Evolutionary conservation across 2,329 filamentous ascomycete species (phyloP), one percentile per base, ranked within the genome.

Genomic region (Daldinia sp.): DNA sequence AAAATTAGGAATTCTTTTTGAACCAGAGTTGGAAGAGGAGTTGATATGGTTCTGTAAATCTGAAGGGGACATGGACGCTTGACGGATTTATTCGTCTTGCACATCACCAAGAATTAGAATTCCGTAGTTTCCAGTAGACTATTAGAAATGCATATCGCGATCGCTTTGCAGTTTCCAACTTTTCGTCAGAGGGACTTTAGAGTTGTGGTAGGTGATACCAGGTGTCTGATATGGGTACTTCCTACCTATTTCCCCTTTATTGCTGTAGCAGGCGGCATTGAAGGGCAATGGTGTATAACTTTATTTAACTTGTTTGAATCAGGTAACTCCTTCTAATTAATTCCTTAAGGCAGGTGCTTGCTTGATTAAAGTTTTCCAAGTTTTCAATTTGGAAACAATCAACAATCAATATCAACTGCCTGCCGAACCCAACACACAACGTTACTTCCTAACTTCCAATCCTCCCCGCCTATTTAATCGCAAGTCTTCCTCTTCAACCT

Each of bases 1-100:
- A 2, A 50, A 13, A 5, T 30, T 50, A 12, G 46, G 46, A 10
- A 35, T 35, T 7, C 33, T 35, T 6, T 2, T 50, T 9, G 46
- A 50, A 30, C 23, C 26, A 30, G 26, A 26, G n/a, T 39, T 39
- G 3, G 3, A 50, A n/a, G 15, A 50, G n/a, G 46, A 50, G 26
- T 30, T 50, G 46, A 50, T 50, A 33, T 50, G 46, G 46, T 50
- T 50, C 15, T 30, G 13, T 28, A 18, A n/a, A 7, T 23, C 46
- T 30, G 15, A 50, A 15, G 15, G 5, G n/a, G 23, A 30, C 2
- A 13, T 1, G n/a, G 23, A 30, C 2, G 26, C 2, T 9, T 50
- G 26, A 50, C n/a, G 5, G 26, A 15, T 50, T n/a, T 30, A n/a
- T 28, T 50, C 13, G 2, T 48, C 6, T 2, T 28, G 1, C 5